Percentiles rank a stretch among this genome's conserved stretches.
phyloP scores from a whole-genome alignment of 2,329 filamentous ascomycete species.

The Penicillium thymicola region DNA sequence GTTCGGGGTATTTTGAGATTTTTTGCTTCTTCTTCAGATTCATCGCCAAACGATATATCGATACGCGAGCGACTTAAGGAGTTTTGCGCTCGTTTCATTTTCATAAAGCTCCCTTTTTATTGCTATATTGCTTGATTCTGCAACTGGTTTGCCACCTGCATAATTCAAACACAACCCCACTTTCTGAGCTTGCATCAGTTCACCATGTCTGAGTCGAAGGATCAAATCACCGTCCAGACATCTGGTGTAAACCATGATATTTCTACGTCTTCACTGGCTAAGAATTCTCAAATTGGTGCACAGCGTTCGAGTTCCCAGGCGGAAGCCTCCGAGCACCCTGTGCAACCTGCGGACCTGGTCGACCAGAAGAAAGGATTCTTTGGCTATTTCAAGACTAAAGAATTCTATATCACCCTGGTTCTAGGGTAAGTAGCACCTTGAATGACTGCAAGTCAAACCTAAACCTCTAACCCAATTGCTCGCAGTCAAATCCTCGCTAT shows the following conservation, averaged over 20 bases:
- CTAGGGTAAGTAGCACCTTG: constrained; percentile 57
- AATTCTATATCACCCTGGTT: constrained; percentile 81
- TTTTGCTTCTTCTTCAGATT: constrained; percentile 5
- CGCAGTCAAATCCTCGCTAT: constrained; percentile 73
- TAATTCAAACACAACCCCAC: constrained; percentile 9
- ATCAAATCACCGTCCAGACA: constrained; percentile 24
- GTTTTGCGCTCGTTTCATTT: constrained; percentile 54
- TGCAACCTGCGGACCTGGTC: constrained; percentile 34
- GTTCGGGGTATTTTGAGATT: background rate
- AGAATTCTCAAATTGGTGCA: constrained; percentile 17
- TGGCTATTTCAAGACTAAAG: constrained; percentile 73
- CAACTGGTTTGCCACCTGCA: constrained; percentile 10
- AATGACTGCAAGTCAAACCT: background rate
- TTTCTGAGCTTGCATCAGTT: constrained; percentile 3
- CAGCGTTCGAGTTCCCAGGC: constrained; percentile 9
- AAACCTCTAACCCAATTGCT: constrained; percentile 5
- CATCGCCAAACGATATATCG: constrained; percentile 12
- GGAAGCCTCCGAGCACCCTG: constrained; percentile 16
- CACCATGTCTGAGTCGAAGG: constrained; percentile 30
- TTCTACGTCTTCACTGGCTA: constrained; percentile 17
- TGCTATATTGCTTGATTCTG: background rate
- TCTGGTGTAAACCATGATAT: constrained; percentile 6
- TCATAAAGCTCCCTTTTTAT: constrained; percentile 46
- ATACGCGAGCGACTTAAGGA: constrained; percentile 54
- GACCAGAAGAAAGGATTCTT: constrained; percentile 51